A percentile compares a stretch with the other conserved stretches of the same genome.
These are phyloP conservation scores for Diaporthe citri DNA, from an alignment of 2,329 filamentous ascomycete genomes.

Conservation along the genomic window DNA sequence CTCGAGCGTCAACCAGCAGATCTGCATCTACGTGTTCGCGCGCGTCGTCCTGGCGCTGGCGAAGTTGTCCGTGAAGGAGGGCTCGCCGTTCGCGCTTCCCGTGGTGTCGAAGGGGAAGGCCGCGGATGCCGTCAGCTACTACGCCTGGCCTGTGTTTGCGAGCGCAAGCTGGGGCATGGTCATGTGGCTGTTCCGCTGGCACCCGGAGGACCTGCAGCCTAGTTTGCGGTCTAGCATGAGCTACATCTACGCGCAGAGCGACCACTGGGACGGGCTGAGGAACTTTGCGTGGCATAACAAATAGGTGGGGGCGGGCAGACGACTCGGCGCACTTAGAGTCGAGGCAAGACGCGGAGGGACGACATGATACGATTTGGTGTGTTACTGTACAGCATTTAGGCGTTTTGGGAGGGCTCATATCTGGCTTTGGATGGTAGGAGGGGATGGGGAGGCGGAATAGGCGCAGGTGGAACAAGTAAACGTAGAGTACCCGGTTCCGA, in stretches of 20 bases:
- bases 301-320: conserved; percentile 47
- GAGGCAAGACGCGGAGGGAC: no score
- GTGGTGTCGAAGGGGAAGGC: conserved; percentile 60
- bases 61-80: conserved; percentile 81
- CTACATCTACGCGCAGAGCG: conserved; percentile 93
- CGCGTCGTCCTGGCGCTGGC: conserved; percentile 88
- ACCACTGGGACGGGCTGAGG: conserved; percentile 88
- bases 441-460: neutral
- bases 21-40: conserved; percentile 97
- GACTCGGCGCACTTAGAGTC: neutral
- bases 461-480: neutral
- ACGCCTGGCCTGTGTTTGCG: conserved; percentile 94
- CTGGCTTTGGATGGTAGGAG: conserved; percentile 1
- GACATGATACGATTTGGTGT: neutral
- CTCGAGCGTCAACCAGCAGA: conserved; percentile 92
- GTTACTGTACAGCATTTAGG: conserved; percentile 9
- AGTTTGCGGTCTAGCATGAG: conserved; percentile 96
- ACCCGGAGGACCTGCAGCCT: conserved; percentile 91
- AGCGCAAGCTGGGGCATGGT: conserved; percentile 91
- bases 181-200: conserved; percentile 94
- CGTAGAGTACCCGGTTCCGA: neutral
- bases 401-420: conserved; percentile 17
- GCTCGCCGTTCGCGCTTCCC: conserved; percentile 58
- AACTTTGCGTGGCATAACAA: conserved; percentile 91
- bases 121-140: conserved; percentile 68